Base-by-base conservation (phyloP, 2,329 filamentous ascomycete species). In the Ceratocystiopsis brevicomis region DNA sequence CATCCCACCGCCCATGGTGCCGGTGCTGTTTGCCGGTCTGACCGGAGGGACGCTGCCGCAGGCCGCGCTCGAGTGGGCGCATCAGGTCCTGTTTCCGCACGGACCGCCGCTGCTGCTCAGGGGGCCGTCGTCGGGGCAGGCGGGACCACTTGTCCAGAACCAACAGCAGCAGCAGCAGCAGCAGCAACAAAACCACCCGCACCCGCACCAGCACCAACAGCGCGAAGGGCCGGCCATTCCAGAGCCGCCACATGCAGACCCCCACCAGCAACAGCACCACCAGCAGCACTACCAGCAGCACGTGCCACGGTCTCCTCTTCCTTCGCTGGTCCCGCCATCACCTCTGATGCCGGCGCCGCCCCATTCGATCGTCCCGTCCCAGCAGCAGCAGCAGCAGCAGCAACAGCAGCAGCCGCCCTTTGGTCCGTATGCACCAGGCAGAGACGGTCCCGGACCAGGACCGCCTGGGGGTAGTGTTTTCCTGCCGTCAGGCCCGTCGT, bases 1-100 rank as follows among this genome's bases (percentile, higher is more conserved):
- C 12, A 74, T 87, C 41, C 81, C 81, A 11, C 79, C 81, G 13
- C 69, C 77, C 34, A 73, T 86, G 68, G 69, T 86, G 21, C 81
- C 81, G 8, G 62, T 84, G 46, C 75, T 87, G 19, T 85, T 87
- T 58, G 73, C 77, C 13, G 77, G 78, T 38, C 78, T 84, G 67
- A 71, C 71, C 39, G 77, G 76, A 36, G 75, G 74, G 34, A 64
- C 66, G 44, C 58, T 79, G 25, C 66, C 76, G 17, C 73, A 72
- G 49, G 66, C 69, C 32, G 71, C 73, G 4, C 52, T 81, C 43
- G 79, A 84, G 54, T 78, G 71, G 70, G 71, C 73, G 13, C 78
- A 83, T 54, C 76, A 81, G 53, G 75, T 72, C 53, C 67, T 78
- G 56, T 63, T 66, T 17, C 45, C 49, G 6, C 44, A 61, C 61